Evolutionary conservation across 1,284 basidiomycete species (phyloP), one percentile per base, ranked within the genome.

Genomic region (Rhodotorula mucilaginosa): DNA sequence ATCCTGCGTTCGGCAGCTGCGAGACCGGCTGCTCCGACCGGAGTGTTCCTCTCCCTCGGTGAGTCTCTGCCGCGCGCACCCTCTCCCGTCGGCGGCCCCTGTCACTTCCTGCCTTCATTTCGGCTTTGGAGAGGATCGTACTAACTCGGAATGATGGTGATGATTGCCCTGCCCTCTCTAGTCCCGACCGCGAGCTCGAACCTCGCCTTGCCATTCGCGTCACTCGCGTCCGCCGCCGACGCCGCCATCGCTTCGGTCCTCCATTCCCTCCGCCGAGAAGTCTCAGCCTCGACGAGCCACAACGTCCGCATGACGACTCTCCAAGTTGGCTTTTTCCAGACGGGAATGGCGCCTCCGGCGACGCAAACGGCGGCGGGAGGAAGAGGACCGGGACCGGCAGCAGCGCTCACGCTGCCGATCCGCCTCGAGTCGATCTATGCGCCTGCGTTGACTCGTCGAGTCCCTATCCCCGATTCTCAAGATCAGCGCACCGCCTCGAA

Each of bases 201-300:
- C 66, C 49, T 76, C 26, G 54, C 73, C 8, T 51, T 73, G 2
- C 73, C 75, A 1, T 76, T 75, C 69, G 57, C 61, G 39, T 62
- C 70, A 3, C 68, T 75, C 59, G 39, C 69, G 2, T 76, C 74
- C 7, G 68, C 75, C 51, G 51, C 68, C 47, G 61, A 67, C n/a
- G 65, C 66, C 26, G 71, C 74, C 26, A 65, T 70, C 48, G 16
- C 57, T 6, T 71, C 73, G 1, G 44, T 76, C 26, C 61, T 75
- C 57, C 64, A 69, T 54, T 74, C 74, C 1, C 73, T 76, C 54
- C 69, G 74, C 0, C 71, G 75, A 5, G 75, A 76, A 46, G 54
- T 75, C 44, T 19, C 59, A 19, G 57, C 68, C 18, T 61, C 73
- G 8, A 54, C 64, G 3, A 18, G 52, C 1, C 21, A 52, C 13